These are phyloP conservation scores for Colletotrichum abscissum DNA, from an alignment of 2,329 filamentous ascomycete species.

Conservation along the genomic window DNA sequence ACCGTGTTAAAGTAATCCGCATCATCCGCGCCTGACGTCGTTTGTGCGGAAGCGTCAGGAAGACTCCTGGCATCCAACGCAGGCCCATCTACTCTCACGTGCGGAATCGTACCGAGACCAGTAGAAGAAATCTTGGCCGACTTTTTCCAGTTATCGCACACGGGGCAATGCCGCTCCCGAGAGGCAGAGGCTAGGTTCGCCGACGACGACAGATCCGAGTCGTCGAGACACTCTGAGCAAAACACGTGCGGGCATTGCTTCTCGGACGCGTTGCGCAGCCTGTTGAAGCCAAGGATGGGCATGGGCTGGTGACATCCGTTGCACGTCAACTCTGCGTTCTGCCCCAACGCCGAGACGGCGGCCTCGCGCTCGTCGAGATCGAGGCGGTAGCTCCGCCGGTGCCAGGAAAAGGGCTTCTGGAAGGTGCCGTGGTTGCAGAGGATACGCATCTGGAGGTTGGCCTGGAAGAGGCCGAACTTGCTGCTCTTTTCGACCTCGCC, in stretches of 20 bases:
- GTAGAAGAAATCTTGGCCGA: background rate
- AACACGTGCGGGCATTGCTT: constrained; percentile 45
- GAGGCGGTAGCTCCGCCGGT: constrained; percentile 38
- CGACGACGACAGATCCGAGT: constrained; percentile 15
- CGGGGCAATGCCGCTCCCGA: constrained; percentile 37
- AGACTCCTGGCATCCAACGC: background rate
- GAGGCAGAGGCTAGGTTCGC: background rate
- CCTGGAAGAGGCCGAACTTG: constrained; percentile 58
- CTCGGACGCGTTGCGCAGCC: constrained; percentile 35
- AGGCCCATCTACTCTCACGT: background rate
- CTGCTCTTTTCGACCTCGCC: constrained; percentile 46
- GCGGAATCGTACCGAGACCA: background rate
- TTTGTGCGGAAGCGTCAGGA: background rate
- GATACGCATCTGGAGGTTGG: constrained; percentile 57
- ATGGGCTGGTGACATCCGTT: constrained; percentile 46
- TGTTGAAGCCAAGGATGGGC: constrained; percentile 43
- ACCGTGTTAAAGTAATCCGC: constrained; percentile 41
- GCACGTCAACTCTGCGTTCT: constrained; percentile 42
- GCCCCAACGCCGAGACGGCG: constrained; percentile 37
- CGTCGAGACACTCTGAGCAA: constrained; percentile 45
- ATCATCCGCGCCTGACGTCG: constrained; percentile 23
- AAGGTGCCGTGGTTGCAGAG: constrained; percentile 63
- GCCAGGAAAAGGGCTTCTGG: constrained; percentile 57
- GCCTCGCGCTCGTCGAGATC: constrained; percentile 47
- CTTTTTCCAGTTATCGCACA: constrained; percentile 37